Evolutionary conservation across 805 yeast species (phyloP).

Genomic region (Naumovozyma dairenensis): DNA sequence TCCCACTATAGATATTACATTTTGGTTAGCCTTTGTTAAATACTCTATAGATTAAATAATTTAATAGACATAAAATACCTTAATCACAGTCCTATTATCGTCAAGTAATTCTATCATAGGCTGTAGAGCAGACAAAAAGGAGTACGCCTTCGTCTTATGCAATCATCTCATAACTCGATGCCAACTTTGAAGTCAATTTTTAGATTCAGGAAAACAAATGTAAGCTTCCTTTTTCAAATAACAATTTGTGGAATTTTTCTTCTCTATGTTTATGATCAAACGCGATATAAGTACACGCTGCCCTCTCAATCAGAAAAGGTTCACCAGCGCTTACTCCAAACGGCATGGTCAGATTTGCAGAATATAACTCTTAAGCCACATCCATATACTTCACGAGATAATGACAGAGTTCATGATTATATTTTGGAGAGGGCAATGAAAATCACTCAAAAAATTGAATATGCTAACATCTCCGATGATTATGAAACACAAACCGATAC

Average conservation of each 20-base stretch:
- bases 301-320: too few relatives aligned
- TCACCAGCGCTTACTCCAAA: constrained; percentile 21
- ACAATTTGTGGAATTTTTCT: too few relatives aligned
- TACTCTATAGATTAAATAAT: background rate
- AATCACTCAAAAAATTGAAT: constrained; percentile 22
- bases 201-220: constrained; percentile 65
- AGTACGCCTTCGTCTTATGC: too few relatives aligned
- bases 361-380: constrained; percentile 56
- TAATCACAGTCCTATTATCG: too few relatives aligned
- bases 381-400: constrained; percentile 70
- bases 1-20: too few relatives aligned
- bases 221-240: constrained; percentile 44
- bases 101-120: too few relatives aligned
- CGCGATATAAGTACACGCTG: constrained; percentile 9
- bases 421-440: constrained; percentile 36
- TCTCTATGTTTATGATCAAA: constrained; percentile 25
- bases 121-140: too few relatives aligned
- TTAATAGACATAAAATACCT: background rate
- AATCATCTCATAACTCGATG: too few relatives aligned
- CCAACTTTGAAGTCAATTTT: constrained; percentile 43
- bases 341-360: constrained; percentile 66
- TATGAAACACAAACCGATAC: constrained; percentile 32
- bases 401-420: constrained; percentile 67
- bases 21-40: too few relatives aligned
- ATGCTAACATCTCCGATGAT: constrained; percentile 32